Base-by-base conservation (phyloP, 768 basidiomycete species). In the Ephemerocybe angulata region DNA sequence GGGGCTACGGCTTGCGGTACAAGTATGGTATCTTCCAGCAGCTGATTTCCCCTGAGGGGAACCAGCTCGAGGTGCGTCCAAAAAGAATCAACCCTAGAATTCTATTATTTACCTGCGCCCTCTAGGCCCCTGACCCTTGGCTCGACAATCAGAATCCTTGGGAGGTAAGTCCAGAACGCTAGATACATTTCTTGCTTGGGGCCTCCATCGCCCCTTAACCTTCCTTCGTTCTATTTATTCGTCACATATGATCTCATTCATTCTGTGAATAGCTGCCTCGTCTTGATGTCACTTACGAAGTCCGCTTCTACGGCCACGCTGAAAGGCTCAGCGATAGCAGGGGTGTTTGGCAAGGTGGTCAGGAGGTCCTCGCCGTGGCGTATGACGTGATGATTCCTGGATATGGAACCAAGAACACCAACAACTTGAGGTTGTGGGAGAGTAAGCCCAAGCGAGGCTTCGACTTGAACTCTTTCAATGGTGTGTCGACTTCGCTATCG, bases 1-100 rank as follows among this genome's bases (percentile, higher is more conserved):
- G 94, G 93, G 96, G 96, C 42, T 98, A 98, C 63, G 94, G 94
- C 40, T 71, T 97, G 55, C 76, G 94, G 41, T 96, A 93, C 80
- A 86, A 91, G 68, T 95, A 93, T 63, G 94, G 94, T 52, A 97
- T 98, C 74, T 98, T 99, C 82, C 88, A 94, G 72, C 87, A 91
- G 71, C 81, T 93, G 57, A 92, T 98, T 66, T 87, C 85, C 15
- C 87, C 87, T 1, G 84, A 88, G 54, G 91, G 91, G 12, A 78
- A 87, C 42, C 91, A 93, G 64, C 83, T 92, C 2, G 90, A 93
- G 74, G 78, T 77, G 60, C n/a, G n/a, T n/a, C n/a, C n/a, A n/a
- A n/a, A n/a, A n/a, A n/a, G n/a, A n/a, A n/a, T n/a, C n/a, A n/a
- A n/a, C n/a, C n/a, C n/a, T n/a, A n/a, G n/a, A n/a, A n/a, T n/a